Evolutionary conservation across 805 yeast species (phyloP).

Genomic region (Saccharomycopsis lassenensis): DNA sequence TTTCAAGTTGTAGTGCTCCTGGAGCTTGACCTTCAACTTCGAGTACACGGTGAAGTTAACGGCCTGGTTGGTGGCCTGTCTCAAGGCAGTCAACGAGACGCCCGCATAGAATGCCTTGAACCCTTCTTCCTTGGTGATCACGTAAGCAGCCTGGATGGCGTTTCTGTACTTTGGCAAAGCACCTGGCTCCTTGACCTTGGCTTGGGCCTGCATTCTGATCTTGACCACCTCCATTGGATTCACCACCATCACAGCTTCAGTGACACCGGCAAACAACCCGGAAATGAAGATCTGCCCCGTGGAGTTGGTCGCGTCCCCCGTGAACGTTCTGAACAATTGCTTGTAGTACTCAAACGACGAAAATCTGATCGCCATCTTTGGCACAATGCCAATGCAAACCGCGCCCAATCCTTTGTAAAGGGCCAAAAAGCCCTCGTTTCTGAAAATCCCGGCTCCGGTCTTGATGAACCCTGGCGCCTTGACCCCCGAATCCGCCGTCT

Average conservation of each 20-base stretch:
- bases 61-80: constrained; percentile 98
- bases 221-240: constrained; percentile 97
- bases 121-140: constrained; percentile 87
- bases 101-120: constrained; percentile 83
- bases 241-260: constrained; percentile 90
- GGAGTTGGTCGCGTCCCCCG: constrained; percentile 50
- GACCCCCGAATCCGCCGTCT: constrained; percentile 38
- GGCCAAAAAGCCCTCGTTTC: constrained; percentile 73
- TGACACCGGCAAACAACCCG: constrained; percentile 95
- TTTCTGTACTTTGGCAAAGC: constrained; percentile 67
- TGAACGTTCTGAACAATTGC: constrained; percentile 42
- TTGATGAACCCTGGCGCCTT: constrained; percentile 79
- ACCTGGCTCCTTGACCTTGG: constrained; percentile 71
- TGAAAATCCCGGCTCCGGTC: constrained; percentile 71
- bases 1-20: constrained; percentile 48
- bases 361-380: constrained; percentile 96
- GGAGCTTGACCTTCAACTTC: constrained; percentile 61
- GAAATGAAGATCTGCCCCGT: constrained; percentile 75
- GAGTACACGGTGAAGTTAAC: constrained; percentile 95
- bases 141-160: constrained; percentile 82
- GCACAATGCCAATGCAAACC: constrained; percentile 93
- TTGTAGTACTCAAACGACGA: constrained; percentile 88
- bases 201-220: constrained; percentile 92
- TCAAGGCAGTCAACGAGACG: constrained; percentile 88
- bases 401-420: constrained; percentile 95